phyloP scores from a whole-genome alignment of 305 asterid genomes.

The Solanum chacoense region DNA sequence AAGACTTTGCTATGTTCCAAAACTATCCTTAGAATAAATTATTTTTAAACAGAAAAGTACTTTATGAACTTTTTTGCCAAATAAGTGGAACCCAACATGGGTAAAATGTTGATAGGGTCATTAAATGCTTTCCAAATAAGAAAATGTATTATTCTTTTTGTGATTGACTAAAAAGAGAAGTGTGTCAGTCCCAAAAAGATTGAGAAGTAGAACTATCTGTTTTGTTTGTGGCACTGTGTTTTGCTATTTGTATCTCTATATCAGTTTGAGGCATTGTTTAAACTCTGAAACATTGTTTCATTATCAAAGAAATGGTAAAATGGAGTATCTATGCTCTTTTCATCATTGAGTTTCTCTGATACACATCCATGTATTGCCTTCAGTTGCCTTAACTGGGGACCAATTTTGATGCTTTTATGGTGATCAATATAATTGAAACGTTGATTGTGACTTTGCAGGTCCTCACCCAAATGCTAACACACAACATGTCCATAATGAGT shows the following conservation, averaged over 20 bases:
- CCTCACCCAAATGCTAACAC: constrained; percentile 78
- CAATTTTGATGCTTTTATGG: neutral
- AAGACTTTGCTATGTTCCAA: neutral
- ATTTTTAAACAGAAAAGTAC: neutral
- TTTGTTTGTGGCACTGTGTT: neutral
- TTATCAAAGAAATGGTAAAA: neutral
- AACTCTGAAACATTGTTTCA: neutral
- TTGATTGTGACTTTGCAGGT: constrained; percentile 37
- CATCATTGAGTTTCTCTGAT: neutral
- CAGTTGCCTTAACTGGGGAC: neutral
- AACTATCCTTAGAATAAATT: neutral
- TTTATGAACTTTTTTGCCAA: neutral
- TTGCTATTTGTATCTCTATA: neutral
- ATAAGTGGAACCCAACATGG: neutral
- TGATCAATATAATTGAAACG: neutral
- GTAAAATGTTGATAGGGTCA: neutral
- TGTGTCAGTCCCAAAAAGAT: neutral
- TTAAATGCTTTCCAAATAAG: neutral
- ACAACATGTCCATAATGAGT: constrained; percentile 64
- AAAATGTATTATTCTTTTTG: neutral
- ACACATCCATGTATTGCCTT: neutral
- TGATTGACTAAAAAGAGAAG: neutral
- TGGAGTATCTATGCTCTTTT: neutral
- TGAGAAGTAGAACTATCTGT: neutral
- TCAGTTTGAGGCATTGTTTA: neutral